These are phyloP conservation scores for Smallanthus sonchifolius DNA, from an alignment of 129 eudicot genomes.

Conservation along the genomic window DNA sequence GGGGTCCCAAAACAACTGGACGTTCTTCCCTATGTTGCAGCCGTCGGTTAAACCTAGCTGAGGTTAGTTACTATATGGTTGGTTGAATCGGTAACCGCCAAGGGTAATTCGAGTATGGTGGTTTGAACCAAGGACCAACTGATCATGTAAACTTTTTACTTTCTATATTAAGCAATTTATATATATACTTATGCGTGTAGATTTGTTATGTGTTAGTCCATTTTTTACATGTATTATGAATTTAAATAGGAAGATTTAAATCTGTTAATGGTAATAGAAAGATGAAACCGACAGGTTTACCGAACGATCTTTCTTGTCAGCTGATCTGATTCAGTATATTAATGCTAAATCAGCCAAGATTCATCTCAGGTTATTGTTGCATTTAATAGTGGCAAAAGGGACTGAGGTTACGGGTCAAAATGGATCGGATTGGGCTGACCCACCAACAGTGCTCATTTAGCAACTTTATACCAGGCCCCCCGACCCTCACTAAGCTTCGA, in stretches of 20 bases:
- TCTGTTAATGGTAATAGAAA: conserved; percentile 27
- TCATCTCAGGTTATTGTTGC: neutral
- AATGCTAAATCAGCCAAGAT: neutral
- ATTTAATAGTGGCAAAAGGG: neutral
- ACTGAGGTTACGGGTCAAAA: neutral
- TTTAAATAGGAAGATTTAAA: conserved; percentile 20
- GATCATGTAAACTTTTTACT: neutral
- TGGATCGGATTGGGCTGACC: neutral
- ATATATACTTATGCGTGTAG: conserved; percentile 32
- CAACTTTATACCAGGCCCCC: no score
- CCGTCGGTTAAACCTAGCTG: conserved; percentile 60
- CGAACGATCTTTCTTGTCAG: neutral
- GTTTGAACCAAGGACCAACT: conserved; percentile 3
- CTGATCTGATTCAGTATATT: neutral
- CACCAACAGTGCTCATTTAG: neutral
- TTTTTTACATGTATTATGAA: conserved; percentile 31
- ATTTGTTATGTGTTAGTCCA: conserved; percentile 18
- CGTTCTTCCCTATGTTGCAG: conserved; percentile 81
- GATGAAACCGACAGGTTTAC: conserved; percentile 7
- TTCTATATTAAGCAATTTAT: conserved; percentile 20
- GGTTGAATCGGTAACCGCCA: neutral
- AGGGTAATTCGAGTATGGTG: conserved; percentile 12
- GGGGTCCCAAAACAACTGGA: conserved; percentile 76
- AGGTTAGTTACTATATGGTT: conserved; percentile 17
- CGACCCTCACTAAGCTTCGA: no score